Evolutionary conservation across 768 basidiomycete species (phyloP), one percentile per base, ranked within the genome.

Genomic region (Epithele typhae): DNA sequence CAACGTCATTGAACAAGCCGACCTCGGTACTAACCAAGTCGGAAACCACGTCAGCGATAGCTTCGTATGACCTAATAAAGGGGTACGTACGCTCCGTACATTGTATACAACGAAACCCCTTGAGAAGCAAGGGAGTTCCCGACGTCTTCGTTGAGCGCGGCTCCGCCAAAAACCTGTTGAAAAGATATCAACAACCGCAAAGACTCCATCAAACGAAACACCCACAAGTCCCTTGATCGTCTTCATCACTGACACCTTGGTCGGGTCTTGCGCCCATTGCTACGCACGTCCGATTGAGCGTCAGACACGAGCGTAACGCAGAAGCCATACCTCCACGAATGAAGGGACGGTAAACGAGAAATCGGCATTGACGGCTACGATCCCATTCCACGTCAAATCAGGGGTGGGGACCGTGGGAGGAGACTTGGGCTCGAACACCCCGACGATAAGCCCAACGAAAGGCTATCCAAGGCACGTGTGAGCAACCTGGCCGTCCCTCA

Each of bases 351-450:
- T 43, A 36, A 35, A 37, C 4, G 44, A 37, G 19, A 27, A 25
- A 18, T 50, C 49, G 8, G 49, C 18, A 2, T 41, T 37, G 0
- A 43, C 48, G 1, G 46, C 25, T 9, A 36, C 18, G 0, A 43
- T 43, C 2, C 44, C 42, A 0, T 43, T 21, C 23, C 47, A 41
- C 2, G 51, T 32, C 5, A 15, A 25, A 12, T 54, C 53, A 1
- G 53, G 38, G 1, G 53, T 64, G 7, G 63, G 54, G 7, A 55
- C 40, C 6, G 46, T 40, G 1, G 57, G 56, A 11, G 60, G 60
- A 2, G 38, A 40, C 12, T 14, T 17, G 2, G 63, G 65, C 38
- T 39, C 32, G 44, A 59, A 64, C 11, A 54, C 18, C 3, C 50
- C 49, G 18, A 63, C 25, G 0, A 59, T 48, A 12, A 45, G 17